Base-by-base conservation (phyloP, 306 rosid genomes). In the Glycine tomentella region DNA sequence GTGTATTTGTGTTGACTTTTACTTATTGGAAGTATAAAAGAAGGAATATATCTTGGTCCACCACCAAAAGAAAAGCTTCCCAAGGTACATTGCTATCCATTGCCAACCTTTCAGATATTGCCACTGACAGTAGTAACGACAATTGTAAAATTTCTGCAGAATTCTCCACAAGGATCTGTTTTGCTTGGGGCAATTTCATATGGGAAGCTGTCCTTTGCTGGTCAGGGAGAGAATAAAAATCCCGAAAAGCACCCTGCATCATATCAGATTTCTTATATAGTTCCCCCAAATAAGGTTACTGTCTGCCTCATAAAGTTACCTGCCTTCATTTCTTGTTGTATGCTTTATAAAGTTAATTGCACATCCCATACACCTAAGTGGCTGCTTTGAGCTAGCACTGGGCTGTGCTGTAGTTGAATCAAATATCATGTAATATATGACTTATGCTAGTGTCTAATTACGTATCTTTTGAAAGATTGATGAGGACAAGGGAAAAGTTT, bases 261-360 rank as follows among this genome's bases (percentile, higher is more conserved):
- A 14, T 87, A 83, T 87, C 89, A 44, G 57, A 85, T 95, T 76
- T 88, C 92, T 71, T 95, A 85, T 78, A 25, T 95, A 76, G 94
- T 95, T 81, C 98, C 97, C 42, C 98, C 99, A 4, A 93, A 90
- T 86, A 95, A 93, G 99, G 99, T 95, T 49, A 63, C 63, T 42
- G 64, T 63, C 73, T 77, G 63, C 77, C 79, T 81, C 62, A 33
- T 55, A 11, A 78, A 36, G 62, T 79, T 77, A 42, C 14, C 40
- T 70, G 15, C 81, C 56, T 51, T 36, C 42, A 20, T 6, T n/a
- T 72, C 74, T 9, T 75, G 9, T 57, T 53, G 13, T 67, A 31
- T 75, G 75, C 80, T 58, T 59, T 66, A 36, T 50, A 58, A 17
- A 58, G 36, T 58, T 64, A 40, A 13, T 75, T 53, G 48, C 69